Percentiles rank a stretch among this genome's conserved stretches.
Conservation (phyloP, 805 yeast species). For the Ogataea nakhonphanomensis region DNA sequence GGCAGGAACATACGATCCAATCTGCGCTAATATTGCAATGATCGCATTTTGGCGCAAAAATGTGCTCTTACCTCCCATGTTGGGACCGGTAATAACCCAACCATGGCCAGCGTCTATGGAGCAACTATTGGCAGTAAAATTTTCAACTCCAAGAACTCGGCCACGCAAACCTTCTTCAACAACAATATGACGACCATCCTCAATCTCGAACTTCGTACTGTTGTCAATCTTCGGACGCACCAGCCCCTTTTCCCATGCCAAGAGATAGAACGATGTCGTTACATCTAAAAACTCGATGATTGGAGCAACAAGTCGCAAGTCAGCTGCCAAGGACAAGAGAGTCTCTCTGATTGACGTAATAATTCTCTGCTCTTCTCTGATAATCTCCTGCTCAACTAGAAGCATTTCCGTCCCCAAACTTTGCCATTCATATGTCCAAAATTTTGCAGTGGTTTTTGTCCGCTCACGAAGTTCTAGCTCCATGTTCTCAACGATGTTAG, state of each 20-base stretch:
- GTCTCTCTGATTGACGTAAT: constrained; percentile 45
- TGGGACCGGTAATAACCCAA: constrained; percentile 83
- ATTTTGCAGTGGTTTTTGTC: constrained; percentile 27
- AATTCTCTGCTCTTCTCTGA: constrained; percentile 51
- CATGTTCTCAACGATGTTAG: constrained; percentile 9
- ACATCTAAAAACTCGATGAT: constrained; percentile 66
- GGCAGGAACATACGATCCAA: constrained; percentile 75
- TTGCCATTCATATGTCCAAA: constrained; percentile 49
- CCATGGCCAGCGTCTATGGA: constrained; percentile 29
- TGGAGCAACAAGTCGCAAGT: constrained; percentile 47
- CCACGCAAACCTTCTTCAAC: constrained; percentile 71
- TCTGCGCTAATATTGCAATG: constrained; percentile 65
- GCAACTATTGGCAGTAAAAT: constrained; percentile 50
- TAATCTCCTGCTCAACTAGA: constrained; percentile 43
- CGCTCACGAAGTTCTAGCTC: constrained; percentile 22
- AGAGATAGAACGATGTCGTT: constrained; percentile 62
- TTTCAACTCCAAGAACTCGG: constrained; percentile 36
- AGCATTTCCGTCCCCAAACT: constrained; percentile 49
- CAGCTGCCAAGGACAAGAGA: constrained; percentile 42
- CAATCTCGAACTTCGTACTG: constrained; percentile 45
- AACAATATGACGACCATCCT: constrained; percentile 76
- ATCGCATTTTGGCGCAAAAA: constrained; percentile 71
- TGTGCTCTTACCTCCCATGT: constrained; percentile 84
- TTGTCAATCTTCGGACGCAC: constrained; percentile 62
- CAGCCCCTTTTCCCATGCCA: constrained; percentile 67